Evolutionary conservation across 1,284 basidiomycete species (phyloP), one percentile per base, ranked within the genome.

Genomic region (Ceratobasidium sp.): DNA sequence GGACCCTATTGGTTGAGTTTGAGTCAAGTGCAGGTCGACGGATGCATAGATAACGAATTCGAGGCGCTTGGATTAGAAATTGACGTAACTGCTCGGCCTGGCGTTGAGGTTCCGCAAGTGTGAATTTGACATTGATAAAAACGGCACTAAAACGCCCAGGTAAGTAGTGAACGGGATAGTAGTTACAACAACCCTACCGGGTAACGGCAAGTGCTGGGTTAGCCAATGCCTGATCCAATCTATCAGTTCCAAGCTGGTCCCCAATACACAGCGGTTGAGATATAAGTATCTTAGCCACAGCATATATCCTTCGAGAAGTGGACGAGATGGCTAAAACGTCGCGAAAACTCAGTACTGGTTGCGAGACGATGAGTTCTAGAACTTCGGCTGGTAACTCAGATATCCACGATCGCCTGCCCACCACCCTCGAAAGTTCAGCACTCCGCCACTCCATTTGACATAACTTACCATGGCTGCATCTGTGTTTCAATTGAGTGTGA

Each of bases 321-420:
- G 38, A 40, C 12, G 68, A 70, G 33, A 57, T 20, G 2, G 68
- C 28, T 17, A 70, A 26, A 2, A 70, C 9, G 40, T 70, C 68
- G 50, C 54, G 52, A 46, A 70, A 42, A 17, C 17, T 57, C 20
- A 57, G 40, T 26, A 33, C 54, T 2, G 7, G 26, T 42, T 70
- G 68, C 15, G 68, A 70, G 4, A 52, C 68, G 33, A 70, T 70
- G 48, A 57, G 50, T 54, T 70, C 52, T 10, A 70, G n/a, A 7
- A 70, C 52, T 40, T 70, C 68, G 26, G 3, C 40, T 23, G 68
- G 52, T 52, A 70, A 4, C 33, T 33, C 33, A 33, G 33, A 33
- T 33, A 33, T 33, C 33, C 33, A 33, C 4, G 33, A 33, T 33
- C 33, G 33, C 33, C 33, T 33, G 33, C 33, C 4, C 33, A 4